Percentiles rank a stretch among this genome's conserved stretches.
phyloP scores from a whole-genome alignment of 805 yeast species.

The Myxozyma udenii region DNA sequence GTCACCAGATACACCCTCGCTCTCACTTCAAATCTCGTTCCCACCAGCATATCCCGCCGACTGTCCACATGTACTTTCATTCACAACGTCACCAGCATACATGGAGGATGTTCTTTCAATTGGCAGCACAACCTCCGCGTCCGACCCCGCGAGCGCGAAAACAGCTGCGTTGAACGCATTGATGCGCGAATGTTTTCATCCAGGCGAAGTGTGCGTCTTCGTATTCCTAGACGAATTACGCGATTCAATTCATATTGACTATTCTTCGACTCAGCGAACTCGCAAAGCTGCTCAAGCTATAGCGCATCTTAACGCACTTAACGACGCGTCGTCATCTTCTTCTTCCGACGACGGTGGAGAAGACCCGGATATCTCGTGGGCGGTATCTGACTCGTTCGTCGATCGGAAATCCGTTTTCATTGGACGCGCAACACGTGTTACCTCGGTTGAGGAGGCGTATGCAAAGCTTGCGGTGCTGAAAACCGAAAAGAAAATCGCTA shows the following conservation, averaged over 20 bases:
- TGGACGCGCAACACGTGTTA: conserved; percentile 65
- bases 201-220: conserved; percentile 73
- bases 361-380: conserved; percentile 52
- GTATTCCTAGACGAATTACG: conserved; percentile 59
- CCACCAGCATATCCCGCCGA: conserved; percentile 67
- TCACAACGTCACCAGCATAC: conserved; percentile 35
- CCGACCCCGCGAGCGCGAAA: not conserved
- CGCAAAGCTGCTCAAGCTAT: conserved; percentile 25
- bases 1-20: conserved; percentile 36
- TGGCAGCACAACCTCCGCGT: not conserved
- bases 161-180: conserved; percentile 39
- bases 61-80: conserved; percentile 61
- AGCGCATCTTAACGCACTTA: not conserved
- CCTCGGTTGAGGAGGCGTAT: conserved; percentile 65
- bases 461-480: conserved; percentile 49
- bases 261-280: conserved; percentile 25
- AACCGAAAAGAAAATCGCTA: conserved; percentile 54
- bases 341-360: conserved; percentile 33
- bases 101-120: not conserved
- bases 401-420: conserved; percentile 86
- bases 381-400: conserved; percentile 65
- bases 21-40: conserved; percentile 65
- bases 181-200: conserved; percentile 50
- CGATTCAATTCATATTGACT: conserved; percentile 41
- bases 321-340: not conserved